Percentiles rank a stretch among this genome's conserved stretches.
Conservation (phyloP, 2,329 filamentous ascomycete genomes). For the Botrytis elliptica region DNA sequence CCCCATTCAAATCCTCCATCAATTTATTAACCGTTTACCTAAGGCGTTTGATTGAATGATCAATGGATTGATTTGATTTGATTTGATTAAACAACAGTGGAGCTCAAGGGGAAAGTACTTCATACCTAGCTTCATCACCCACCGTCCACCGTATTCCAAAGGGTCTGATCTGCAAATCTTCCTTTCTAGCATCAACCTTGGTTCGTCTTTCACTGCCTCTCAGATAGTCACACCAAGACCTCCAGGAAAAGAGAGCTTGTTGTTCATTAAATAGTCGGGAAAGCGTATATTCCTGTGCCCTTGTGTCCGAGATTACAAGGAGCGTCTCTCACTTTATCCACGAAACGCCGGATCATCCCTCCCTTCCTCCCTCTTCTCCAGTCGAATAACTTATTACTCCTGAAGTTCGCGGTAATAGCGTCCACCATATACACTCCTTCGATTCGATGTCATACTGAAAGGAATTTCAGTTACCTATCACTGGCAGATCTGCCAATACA, state of each 20-base stretch:
- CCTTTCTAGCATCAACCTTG: constrained; percentile 19
- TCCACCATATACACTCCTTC: background rate
- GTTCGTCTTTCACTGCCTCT: background rate
- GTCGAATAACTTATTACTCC: constrained; percentile 6
- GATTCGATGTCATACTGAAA: constrained; percentile 22
- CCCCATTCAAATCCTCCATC: background rate
- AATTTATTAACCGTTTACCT: background rate
- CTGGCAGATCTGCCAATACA: constrained; percentile 17
- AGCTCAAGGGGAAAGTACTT: constrained; percentile 15
- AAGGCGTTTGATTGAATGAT: constrained; percentile 7
- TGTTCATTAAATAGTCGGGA: background rate
- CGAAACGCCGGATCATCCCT: background rate
- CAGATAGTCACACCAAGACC: background rate
- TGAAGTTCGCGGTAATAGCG: constrained; percentile 20
- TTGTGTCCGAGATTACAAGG: background rate
- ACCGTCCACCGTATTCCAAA: constrained; percentile 16
- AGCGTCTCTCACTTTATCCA: constrained; percentile 6
- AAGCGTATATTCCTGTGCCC: background rate
- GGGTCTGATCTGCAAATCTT: constrained; percentile 20
- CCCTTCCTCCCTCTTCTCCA: background rate
- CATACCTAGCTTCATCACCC: background rate
- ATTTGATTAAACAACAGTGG: constrained; percentile 9
- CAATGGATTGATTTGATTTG: constrained; percentile 11
- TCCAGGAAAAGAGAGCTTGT: background rate
- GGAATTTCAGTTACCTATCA: constrained; percentile 10